Evolutionary conservation across 495 filamentous ascomycete species (phyloP).

Genomic region (Neurospora terricola): DNA sequence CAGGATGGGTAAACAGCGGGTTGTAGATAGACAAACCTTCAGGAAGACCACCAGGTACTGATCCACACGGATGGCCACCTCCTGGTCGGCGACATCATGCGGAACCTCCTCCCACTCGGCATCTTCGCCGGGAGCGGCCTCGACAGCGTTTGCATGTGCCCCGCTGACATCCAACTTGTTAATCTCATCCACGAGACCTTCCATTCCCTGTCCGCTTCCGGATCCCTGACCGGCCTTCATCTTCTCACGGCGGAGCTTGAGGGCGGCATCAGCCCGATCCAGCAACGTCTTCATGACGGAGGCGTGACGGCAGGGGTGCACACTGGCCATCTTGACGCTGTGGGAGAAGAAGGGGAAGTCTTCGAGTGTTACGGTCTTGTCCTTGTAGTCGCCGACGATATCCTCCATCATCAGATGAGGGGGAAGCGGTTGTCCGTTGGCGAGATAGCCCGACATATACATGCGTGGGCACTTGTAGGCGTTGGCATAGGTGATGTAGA

Average conservation of each 20-base stretch:
- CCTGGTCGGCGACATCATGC: constrained; percentile 59
- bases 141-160: constrained; percentile 21
- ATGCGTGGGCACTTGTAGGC: constrained; percentile 95
- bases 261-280: constrained; percentile 84
- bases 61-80: constrained; percentile 88
- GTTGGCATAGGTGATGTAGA: constrained; percentile 95
- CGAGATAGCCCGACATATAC: constrained; percentile 84
- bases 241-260: constrained; percentile 82
- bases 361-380: constrained; percentile 98
- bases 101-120: constrained; percentile 75
- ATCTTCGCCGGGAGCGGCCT: constrained; percentile 41
- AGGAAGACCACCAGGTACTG: constrained; percentile 97
- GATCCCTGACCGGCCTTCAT: constrained; percentile 43
- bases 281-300: constrained; percentile 97
- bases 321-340: constrained; percentile 84
- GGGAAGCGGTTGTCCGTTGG: constrained; percentile 72
- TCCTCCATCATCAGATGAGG: constrained; percentile 97
- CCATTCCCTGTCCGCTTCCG: constrained; percentile 42
- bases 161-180: constrained; percentile 38
- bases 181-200: constrained; percentile 50
- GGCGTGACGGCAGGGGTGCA: constrained; percentile 89
- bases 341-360: constrained; percentile 88
- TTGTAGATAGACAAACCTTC: constrained; percentile 38
- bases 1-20: neutral
- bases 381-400: constrained; percentile 98